A percentile compares a stretch with the other conserved stretches of the same genome.
Evolutionary conservation across 2,329 filamentous ascomycete genomes (phyloP).

Genomic region (Calonectria henricotiae): DNA sequence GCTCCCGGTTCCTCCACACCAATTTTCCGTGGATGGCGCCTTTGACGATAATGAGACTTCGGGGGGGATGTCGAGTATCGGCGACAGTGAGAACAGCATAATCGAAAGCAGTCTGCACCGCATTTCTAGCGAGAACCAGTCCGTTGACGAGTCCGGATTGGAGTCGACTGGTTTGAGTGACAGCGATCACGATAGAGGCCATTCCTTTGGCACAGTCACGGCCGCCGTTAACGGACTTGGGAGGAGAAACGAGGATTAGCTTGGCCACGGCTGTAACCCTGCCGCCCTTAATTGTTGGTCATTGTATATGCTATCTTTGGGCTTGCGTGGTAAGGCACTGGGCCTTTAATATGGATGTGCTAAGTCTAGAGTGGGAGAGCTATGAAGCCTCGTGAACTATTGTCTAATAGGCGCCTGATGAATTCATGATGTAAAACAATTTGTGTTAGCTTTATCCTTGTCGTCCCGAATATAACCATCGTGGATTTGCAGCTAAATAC

Average conservation of each 20-base stretch:
- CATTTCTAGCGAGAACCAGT: neutral
- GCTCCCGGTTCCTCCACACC: neutral
- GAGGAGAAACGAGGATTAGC: conserved; percentile 10
- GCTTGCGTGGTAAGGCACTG: conserved; percentile 16
- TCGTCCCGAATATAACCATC: neutral
- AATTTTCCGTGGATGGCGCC: conserved; percentile 6
- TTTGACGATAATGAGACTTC: neutral
- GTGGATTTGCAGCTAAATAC: neutral
- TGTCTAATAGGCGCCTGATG: conserved; percentile 38
- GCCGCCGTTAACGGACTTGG: conserved; percentile 3
- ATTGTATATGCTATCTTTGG: conserved; percentile 32
- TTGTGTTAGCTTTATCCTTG: neutral
- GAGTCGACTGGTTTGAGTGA: neutral
- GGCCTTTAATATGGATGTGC: conserved; percentile 2
- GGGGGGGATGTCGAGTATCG: neutral
- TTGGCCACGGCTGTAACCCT: neutral
- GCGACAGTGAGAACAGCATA: conserved; percentile 3
- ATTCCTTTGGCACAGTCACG: neutral
- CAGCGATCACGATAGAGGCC: neutral
- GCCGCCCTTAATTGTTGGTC: conserved; percentile 21
- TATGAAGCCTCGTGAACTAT: neutral
- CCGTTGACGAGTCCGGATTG: neutral
- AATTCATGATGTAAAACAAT: conserved; percentile 24
- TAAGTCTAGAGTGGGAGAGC: neutral
- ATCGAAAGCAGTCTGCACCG: neutral